phyloP scores from a whole-genome alignment of 75 land plant genomes.

The Picea glauca region DNA sequence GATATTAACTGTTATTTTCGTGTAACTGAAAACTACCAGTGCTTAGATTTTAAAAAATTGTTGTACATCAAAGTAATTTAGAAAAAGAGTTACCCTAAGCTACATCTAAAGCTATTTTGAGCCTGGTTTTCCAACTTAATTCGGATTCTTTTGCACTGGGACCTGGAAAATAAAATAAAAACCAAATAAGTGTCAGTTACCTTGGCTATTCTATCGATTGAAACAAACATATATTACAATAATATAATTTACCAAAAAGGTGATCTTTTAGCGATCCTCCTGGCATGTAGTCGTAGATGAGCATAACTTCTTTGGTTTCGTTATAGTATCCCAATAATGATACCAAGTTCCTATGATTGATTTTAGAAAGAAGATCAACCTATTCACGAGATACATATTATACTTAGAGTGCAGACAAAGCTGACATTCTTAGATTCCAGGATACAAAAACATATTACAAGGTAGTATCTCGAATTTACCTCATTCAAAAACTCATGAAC shows the following conservation, averaged over 20 bases:
- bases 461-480: neutral
- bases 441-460: neutral
- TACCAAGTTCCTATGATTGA: slow-evolving; percentile 25
- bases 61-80: neutral
- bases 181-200: neutral
- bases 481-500: slow-evolving; percentile 52
- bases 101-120: slow-evolving; percentile 1
- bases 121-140: slow-evolving; percentile 11
- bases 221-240: neutral
- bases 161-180: neutral
- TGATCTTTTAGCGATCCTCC: slow-evolving; percentile 23
- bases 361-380: slow-evolving; percentile 16
- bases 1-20: too few relatives aligned
- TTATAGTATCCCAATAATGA: slow-evolving; percentile 38
- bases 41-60: neutral
- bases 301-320: slow-evolving; percentile 21
- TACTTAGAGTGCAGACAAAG: neutral
- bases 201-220: neutral
- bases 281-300: slow-evolving; percentile 55
- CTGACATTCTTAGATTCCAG: neutral
- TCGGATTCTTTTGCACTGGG: neutral
- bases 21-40: neutral
- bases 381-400: neutral
- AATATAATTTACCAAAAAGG: slow-evolving; percentile 29
- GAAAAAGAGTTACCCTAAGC: neutral